Evolutionary conservation across 208 protist species (phyloP).

Genomic region (Leptomonas pyrrhocoris): DNA sequence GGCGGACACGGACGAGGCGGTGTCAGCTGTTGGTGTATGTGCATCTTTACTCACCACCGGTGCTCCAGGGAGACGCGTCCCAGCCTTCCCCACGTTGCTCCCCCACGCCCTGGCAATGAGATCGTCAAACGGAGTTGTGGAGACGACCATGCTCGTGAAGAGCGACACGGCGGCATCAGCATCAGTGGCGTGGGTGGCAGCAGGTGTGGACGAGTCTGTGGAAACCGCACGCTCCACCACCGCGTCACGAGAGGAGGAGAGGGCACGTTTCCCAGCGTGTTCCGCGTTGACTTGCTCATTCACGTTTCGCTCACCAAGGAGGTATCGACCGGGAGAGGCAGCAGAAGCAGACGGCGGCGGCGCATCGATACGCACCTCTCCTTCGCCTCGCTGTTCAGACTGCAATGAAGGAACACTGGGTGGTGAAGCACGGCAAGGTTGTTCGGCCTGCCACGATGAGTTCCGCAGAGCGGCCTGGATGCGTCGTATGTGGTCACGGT

Average conservation of each 20-base stretch:
- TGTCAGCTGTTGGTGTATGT: not conserved
- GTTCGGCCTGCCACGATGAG: not conserved
- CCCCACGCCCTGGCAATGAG: conserved; percentile 28
- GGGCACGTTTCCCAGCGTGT: not conserved
- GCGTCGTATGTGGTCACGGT: conserved; percentile 11
- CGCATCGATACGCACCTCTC: not conserved
- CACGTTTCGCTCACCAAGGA: not conserved
- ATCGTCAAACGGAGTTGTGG: conserved; percentile 11
- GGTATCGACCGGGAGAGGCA: not conserved
- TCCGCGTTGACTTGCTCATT: not conserved
- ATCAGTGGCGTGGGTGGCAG: too few relatives aligned
- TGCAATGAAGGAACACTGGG: not conserved
- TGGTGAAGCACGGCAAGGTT: not conserved
- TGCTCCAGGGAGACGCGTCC: not conserved
- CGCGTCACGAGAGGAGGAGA: too few relatives aligned
- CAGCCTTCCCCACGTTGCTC: not conserved
- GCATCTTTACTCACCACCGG: not conserved
- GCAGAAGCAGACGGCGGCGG: not conserved
- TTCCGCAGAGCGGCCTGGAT: conserved; percentile 17
- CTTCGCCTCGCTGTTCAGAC: not conserved
- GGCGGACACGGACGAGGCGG: not conserved
- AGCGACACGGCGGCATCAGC: too few relatives aligned
- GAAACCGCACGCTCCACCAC: too few relatives aligned
- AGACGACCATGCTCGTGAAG: not conserved
- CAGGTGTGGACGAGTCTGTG: too few relatives aligned